phyloP scores from a whole-genome alignment of 1,284 basidiomycete genomes.

The Marasmius sp. region DNA sequence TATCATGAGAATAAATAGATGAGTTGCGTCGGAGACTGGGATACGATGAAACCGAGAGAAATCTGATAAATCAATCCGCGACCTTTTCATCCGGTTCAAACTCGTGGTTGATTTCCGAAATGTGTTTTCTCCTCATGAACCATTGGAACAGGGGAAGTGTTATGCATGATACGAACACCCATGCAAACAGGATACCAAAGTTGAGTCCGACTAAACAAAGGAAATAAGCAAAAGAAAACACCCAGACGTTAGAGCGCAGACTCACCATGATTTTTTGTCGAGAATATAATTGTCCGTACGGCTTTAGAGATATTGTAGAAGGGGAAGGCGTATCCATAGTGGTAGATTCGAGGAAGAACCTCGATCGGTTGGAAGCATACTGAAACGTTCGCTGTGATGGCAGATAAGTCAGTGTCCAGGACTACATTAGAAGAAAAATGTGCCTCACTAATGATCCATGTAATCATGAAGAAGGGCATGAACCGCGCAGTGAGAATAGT shows the following conservation, averaged over 20 bases:
- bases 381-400: constrained; percentile 54
- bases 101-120: constrained; percentile 9
- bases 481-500: constrained; percentile 53
- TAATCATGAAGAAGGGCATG: constrained; percentile 59
- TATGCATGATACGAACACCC: constrained; percentile 52
- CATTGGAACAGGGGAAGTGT: constrained; percentile 50
- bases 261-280: constrained; percentile 61
- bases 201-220: constrained; percentile 49
- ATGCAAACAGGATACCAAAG: constrained; percentile 58
- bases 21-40: too few relatives aligned
- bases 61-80: too few relatives aligned
- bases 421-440: constrained; percentile 16
- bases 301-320: constrained; percentile 70
- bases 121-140: constrained; percentile 30
- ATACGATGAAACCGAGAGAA: too few relatives aligned
- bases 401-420: neutral
- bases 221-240: neutral
- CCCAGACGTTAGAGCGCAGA: constrained; percentile 8
- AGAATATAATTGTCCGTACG: constrained; percentile 66
- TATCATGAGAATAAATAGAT: too few relatives aligned
- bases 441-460: constrained; percentile 65
- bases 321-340: constrained; percentile 67
- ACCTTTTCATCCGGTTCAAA: constrained; percentile 10
- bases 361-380: constrained; percentile 65
- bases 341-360: constrained; percentile 64